phyloP scores from a whole-genome alignment of 257 asterid species.

The Nicotiana tabacum region DNA sequence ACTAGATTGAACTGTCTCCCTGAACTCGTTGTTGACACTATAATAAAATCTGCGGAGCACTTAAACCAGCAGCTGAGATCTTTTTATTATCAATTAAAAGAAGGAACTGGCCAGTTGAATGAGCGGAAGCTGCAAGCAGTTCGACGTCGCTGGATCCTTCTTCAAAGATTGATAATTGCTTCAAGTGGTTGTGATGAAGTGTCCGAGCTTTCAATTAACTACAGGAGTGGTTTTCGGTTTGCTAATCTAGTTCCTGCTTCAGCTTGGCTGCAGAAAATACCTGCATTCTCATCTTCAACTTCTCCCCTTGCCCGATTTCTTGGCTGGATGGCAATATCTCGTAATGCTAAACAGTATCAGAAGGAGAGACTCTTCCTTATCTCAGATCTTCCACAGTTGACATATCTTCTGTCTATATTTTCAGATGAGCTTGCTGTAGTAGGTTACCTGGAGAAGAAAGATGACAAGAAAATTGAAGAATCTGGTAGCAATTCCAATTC shows the following conservation, averaged over 20 bases:
- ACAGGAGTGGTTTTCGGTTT: conserved; percentile 61
- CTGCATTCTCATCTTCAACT: conserved; percentile 62
- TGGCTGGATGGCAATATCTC: conserved; percentile 97
- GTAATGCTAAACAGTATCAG: conserved; percentile 74
- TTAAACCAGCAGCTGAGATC: conserved; percentile 50
- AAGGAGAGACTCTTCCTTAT: conserved; percentile 85
- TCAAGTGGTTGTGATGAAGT: conserved; percentile 82
- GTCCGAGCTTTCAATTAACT: conserved; percentile 40
- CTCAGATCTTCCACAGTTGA: conserved; percentile 70
- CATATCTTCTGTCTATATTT: conserved; percentile 63
- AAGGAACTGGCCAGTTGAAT: conserved; percentile 45
- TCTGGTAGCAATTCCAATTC: conserved; percentile 21
- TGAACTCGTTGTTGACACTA: conserved; percentile 71
- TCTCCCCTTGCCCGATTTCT: conserved; percentile 77
- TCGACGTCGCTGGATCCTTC: conserved; percentile 75
- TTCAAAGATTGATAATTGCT: conserved; percentile 74
- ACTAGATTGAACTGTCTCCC: conserved; percentile 73
- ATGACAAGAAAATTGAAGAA: conserved; percentile 28
- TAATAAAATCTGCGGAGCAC: conserved; percentile 63
- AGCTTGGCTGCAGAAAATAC: conserved; percentile 78
- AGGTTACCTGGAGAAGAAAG: conserved; percentile 51
- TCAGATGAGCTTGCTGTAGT: conserved; percentile 80
- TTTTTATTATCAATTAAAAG: conserved; percentile 48
- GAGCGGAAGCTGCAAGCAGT: conserved; percentile 55
- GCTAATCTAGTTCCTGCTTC: conserved; percentile 77